Percentiles rank a stretch among this genome's conserved stretches.
phyloP scores from a whole-genome alignment of 1,284 basidiomycete genomes.

The Cystobasidium pallidum region DNA sequence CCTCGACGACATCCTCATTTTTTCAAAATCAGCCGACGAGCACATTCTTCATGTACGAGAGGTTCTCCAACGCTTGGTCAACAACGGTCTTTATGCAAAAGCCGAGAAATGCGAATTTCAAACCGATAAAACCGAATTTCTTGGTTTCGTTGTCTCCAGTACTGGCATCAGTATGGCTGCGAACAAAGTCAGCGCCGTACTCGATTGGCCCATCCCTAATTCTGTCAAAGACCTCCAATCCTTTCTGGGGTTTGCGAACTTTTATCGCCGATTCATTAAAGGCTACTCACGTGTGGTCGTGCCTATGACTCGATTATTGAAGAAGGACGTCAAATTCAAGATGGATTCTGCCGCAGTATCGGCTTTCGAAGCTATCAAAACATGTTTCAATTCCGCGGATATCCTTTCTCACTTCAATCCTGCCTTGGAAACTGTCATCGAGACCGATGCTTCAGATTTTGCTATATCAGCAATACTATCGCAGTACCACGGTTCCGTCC shows the following conservation, averaged over 20 bases:
- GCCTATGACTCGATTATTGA: slow-evolving; percentile 53
- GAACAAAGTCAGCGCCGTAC: slow-evolving; percentile 58
- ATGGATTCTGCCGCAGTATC: slow-evolving; percentile 53
- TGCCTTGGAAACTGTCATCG: slow-evolving; percentile 53
- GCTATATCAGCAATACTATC: slow-evolving; percentile 49
- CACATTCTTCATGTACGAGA: slow-evolving; percentile 54
- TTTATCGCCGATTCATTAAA: slow-evolving; percentile 59
- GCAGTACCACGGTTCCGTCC: slow-evolving; percentile 38
- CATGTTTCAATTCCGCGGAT: slow-evolving; percentile 54
- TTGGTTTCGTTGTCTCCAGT: slow-evolving; percentile 58
- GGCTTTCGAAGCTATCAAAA: slow-evolving; percentile 58
- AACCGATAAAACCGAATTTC: slow-evolving; percentile 56
- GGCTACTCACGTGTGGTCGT: slow-evolving; percentile 56
- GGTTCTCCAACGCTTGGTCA: slow-evolving; percentile 57
- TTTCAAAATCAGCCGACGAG: slow-evolving; percentile 58
- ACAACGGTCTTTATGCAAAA: slow-evolving; percentile 41
- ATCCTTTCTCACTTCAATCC: slow-evolving; percentile 58
- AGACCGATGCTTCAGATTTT: slow-evolving; percentile 52
- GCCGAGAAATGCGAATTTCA: slow-evolving; percentile 43
- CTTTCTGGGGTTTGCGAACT: slow-evolving; percentile 59
- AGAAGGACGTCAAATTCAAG: slow-evolving; percentile 51
- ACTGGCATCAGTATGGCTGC: slow-evolving; percentile 58
- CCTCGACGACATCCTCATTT: slow-evolving; percentile 57
- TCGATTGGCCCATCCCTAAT: slow-evolving; percentile 58
- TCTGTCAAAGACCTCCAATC: slow-evolving; percentile 55